phyloP scores from a whole-genome alignment of 2,329 filamentous ascomycete genomes.

The Claviceps maximensis region DNA sequence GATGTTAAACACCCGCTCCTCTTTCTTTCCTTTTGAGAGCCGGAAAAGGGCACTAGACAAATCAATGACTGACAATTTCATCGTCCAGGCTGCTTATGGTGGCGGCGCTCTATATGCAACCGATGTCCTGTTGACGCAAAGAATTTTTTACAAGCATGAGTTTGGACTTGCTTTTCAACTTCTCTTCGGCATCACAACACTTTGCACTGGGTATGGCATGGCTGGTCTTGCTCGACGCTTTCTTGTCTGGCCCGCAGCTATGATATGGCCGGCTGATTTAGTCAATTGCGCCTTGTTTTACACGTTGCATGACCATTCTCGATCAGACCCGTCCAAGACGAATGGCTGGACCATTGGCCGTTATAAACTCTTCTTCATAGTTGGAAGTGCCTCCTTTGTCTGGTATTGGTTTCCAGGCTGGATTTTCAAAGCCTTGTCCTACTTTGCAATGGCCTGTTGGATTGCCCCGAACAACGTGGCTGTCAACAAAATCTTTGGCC shows the following conservation, averaged over 20 bases:
- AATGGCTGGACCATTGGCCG: slow-evolving; percentile 52
- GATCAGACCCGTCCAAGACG: slow-evolving; percentile 33
- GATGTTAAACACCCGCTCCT: neutral
- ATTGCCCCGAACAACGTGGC: slow-evolving; percentile 46
- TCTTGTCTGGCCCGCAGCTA: slow-evolving; percentile 40
- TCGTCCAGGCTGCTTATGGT: slow-evolving; percentile 38
- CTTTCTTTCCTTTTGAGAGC: neutral
- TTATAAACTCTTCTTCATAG: slow-evolving; percentile 48
- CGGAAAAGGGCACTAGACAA: neutral
- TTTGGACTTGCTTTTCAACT: slow-evolving; percentile 42
- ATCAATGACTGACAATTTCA: neutral
- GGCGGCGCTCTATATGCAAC: slow-evolving; percentile 45
- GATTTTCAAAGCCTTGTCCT: slow-evolving; percentile 48
- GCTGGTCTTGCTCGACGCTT: slow-evolving; percentile 41
- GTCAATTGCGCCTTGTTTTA: slow-evolving; percentile 40
- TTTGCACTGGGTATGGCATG: slow-evolving; percentile 43
- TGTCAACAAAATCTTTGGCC: slow-evolving; percentile 52
- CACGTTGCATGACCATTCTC: slow-evolving; percentile 31
- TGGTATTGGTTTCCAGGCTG: slow-evolving; percentile 52
- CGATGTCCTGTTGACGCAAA: slow-evolving; percentile 34
- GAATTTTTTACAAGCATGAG: slow-evolving; percentile 43
- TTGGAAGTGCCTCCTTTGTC: slow-evolving; percentile 35
- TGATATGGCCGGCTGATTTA: slow-evolving; percentile 44
- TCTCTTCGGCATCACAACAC: slow-evolving; percentile 39
- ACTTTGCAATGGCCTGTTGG: slow-evolving; percentile 50